Evolutionary conservation across 768 basidiomycete species (phyloP).

Genomic region (Agaricus subrufescens): DNA sequence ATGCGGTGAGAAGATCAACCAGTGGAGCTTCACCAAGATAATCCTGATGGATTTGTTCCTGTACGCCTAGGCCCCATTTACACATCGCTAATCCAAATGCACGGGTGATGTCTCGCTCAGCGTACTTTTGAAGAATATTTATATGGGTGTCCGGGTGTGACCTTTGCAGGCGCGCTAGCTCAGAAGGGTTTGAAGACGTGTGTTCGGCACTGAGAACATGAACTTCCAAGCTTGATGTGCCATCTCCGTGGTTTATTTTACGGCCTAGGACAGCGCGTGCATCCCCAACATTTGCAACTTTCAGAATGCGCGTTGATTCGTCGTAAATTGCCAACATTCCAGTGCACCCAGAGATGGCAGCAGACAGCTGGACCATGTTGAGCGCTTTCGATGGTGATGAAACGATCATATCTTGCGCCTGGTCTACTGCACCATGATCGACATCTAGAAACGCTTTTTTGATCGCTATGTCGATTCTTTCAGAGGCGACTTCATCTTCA

Average conservation of each 20-base stretch:
- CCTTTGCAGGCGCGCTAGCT: constrained; percentile 24
- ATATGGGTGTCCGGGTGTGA: constrained; percentile 21
- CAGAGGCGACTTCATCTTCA: not conserved
- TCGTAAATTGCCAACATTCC: constrained; percentile 33
- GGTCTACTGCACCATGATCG: constrained; percentile 29
- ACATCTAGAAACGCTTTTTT: constrained; percentile 12
- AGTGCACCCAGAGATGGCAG: constrained; percentile 24
- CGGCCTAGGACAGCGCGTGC: constrained; percentile 39
- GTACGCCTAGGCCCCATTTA: constrained; percentile 38
- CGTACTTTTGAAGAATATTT: constrained; percentile 12
- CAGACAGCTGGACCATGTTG: constrained; percentile 20
- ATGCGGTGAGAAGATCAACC: constrained; percentile 9
- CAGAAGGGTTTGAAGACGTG: constrained; percentile 26
- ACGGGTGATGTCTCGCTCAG: constrained; percentile 25
- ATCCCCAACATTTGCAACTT: constrained; percentile 35
- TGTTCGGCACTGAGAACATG: constrained; percentile 37
- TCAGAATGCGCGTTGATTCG: constrained; percentile 25
- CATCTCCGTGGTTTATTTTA: constrained; percentile 16
- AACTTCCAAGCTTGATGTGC: constrained; percentile 19
- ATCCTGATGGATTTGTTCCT: constrained; percentile 27
- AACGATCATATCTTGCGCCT: constrained; percentile 18
- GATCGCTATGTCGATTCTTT: not conserved
- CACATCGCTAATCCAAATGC: constrained; percentile 39
- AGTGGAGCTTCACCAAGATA: constrained; percentile 35
- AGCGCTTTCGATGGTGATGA: constrained; percentile 16